These are phyloP conservation scores for Cornus kousa DNA, from an alignment of 148 eudicot species.

Conservation along the genomic window DNA sequence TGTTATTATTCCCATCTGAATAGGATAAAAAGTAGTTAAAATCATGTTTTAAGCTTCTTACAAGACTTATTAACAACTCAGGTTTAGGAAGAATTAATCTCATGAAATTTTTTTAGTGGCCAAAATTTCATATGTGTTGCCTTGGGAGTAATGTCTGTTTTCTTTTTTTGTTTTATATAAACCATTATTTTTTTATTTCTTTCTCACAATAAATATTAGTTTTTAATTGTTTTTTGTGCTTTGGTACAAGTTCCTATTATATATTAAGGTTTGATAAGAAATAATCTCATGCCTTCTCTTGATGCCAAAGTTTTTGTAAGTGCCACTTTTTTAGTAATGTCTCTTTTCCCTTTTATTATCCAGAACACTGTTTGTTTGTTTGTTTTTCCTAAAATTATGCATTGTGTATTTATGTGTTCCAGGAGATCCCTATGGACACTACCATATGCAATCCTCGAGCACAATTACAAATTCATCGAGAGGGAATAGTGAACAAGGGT, in stretches of 20 bases:
- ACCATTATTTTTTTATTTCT: background rate
- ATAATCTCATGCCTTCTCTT: too few species aligned
- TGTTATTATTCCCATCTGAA: too few species aligned
- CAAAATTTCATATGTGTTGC: background rate
- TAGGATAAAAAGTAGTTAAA: background rate
- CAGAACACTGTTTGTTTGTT: too few species aligned
- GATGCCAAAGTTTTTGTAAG: too few species aligned
- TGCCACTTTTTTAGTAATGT: too few species aligned
- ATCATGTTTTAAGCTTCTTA: background rate
- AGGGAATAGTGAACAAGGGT: constrained; percentile 37
- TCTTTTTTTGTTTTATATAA: background rate
- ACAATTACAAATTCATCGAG: constrained; percentile 28
- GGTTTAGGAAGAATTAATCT: background rate
- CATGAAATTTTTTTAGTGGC: too few species aligned
- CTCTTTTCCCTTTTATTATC: background rate
- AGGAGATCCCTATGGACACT: constrained; percentile 35
- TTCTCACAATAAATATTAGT: too few species aligned
- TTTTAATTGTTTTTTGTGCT: too few species aligned
- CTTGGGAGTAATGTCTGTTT: background rate
- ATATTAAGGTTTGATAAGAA: too few species aligned
- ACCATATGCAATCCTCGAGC: constrained; percentile 25
- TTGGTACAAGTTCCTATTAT: too few species aligned
- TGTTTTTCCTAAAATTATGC: background rate
- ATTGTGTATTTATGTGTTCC: background rate
- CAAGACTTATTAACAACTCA: background rate